These are phyloP conservation scores for Beta lomatogona DNA, from an alignment of 179 eudicot species.

Conservation along the genomic window DNA sequence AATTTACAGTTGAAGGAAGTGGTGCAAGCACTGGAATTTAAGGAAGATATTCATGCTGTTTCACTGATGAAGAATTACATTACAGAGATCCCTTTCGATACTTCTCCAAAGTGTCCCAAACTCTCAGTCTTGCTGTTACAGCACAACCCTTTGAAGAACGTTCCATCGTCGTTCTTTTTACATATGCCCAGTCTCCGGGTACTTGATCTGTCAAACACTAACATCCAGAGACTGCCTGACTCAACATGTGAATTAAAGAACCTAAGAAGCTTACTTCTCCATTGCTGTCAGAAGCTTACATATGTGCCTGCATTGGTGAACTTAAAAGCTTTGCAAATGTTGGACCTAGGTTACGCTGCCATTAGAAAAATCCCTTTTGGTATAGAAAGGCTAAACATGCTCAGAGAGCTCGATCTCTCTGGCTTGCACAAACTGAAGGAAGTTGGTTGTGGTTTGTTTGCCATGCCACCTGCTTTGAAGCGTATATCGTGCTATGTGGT, in stretches of 20 bases:
- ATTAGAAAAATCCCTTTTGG: neutral
- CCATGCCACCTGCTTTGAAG: neutral
- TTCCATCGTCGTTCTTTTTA: neutral
- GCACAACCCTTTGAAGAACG: slow-evolving; percentile 5
- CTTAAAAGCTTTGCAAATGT: neutral
- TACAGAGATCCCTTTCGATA: neutral
- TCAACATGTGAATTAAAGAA: neutral
- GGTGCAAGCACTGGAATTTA: neutral
- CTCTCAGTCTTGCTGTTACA: slow-evolving; percentile 2
- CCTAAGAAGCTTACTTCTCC: slow-evolving; percentile 9
- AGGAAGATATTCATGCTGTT: neutral
- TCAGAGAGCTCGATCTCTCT: slow-evolving; percentile 5
- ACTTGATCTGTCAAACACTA: neutral
- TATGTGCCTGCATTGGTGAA: slow-evolving; percentile 8
- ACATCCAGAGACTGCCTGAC: neutral
- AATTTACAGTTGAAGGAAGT: neutral
- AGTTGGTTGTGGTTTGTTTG: neutral
- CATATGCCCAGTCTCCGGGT: neutral
- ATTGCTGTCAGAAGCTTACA: slow-evolving; percentile 7
- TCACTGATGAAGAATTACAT: neutral
- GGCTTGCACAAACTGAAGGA: neutral
- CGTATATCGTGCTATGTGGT: neutral
- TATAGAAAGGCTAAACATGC: neutral
- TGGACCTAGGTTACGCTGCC: slow-evolving; percentile 8
- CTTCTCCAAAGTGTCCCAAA: neutral